Evolutionary conservation across 345 rosid species (phyloP).

Genomic region (Gossypium longicalyx): DNA sequence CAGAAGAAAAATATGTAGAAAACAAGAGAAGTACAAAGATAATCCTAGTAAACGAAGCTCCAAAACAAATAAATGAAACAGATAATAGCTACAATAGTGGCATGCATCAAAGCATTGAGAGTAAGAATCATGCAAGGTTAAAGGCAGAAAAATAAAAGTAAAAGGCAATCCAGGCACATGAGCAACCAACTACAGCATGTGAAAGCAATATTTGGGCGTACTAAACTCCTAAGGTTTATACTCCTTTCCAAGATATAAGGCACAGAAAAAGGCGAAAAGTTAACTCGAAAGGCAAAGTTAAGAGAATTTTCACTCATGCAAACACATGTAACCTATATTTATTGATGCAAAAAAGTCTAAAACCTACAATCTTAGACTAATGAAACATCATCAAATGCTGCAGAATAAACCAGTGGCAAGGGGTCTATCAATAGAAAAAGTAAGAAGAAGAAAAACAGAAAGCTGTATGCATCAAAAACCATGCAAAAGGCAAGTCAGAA

Average conservation of each 20-base stretch:
- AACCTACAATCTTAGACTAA: not conserved
- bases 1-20: conserved; percentile 9
- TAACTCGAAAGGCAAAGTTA: not conserved
- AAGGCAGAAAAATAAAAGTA: not conserved
- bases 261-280: not conserved
- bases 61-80: not conserved
- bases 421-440: not conserved
- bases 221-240: not conserved
- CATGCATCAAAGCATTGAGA: not conserved
- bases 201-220: not conserved
- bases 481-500: not conserved
- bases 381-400: not conserved
- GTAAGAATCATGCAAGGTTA: not conserved
- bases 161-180: not conserved
- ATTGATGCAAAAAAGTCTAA: not conserved
- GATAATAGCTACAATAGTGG: conserved; percentile 1
- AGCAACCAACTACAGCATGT: not conserved
- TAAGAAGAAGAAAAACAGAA: not conserved
- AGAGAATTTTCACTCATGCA: conserved; percentile 1
- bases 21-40: not conserved
- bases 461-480: not conserved
- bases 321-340: not conserved
- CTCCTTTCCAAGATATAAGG: not conserved
- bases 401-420: not conserved
- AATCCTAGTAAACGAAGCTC: conserved; percentile 4